Percentiles rank a stretch among this genome's conserved stretches.
Conservation (phyloP, 345 rosid genomes). For the Gynandropsis gynandra region DNA sequence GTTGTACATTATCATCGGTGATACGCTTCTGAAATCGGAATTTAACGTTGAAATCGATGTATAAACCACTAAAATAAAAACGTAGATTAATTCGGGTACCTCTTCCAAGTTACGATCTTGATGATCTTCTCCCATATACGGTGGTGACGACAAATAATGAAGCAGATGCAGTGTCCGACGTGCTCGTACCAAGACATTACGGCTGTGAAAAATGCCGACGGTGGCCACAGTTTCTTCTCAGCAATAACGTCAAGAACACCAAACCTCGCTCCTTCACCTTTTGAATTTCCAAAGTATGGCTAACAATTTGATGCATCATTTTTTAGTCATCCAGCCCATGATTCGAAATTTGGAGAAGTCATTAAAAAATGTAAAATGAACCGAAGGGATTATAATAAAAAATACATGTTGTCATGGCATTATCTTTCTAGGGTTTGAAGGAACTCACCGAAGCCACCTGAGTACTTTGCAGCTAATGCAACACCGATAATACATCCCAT, state of each 20-base stretch:
- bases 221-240: slow-evolving; percentile 72
- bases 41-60: background rate
- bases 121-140: slow-evolving; percentile 56
- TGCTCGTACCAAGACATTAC: slow-evolving; percentile 85
- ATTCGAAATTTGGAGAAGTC: background rate
- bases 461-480: slow-evolving; percentile 57
- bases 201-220: slow-evolving; percentile 42
- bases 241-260: slow-evolving; percentile 47
- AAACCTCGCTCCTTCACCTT: slow-evolving; percentile 34
- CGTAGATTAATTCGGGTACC: slow-evolving; percentile 40
- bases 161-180: slow-evolving; percentile 56
- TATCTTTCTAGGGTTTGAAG: background rate
- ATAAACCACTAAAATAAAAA: background rate
- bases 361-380: background rate
- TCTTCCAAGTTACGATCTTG: slow-evolving; percentile 45
- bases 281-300: slow-evolving; percentile 45
- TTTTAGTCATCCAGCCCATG: too few species aligned
- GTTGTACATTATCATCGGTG: slow-evolving; percentile 32
- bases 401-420: background rate
- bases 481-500: slow-evolving; percentile 68
- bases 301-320: too few species aligned
- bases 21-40: slow-evolving; percentile 36
- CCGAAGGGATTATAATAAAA: background rate
- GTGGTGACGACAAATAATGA: slow-evolving; percentile 54
- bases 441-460: slow-evolving; percentile 58